Conservation (phyloP, 129 eudicot species). For the Pittosporum tobira region DNA sequence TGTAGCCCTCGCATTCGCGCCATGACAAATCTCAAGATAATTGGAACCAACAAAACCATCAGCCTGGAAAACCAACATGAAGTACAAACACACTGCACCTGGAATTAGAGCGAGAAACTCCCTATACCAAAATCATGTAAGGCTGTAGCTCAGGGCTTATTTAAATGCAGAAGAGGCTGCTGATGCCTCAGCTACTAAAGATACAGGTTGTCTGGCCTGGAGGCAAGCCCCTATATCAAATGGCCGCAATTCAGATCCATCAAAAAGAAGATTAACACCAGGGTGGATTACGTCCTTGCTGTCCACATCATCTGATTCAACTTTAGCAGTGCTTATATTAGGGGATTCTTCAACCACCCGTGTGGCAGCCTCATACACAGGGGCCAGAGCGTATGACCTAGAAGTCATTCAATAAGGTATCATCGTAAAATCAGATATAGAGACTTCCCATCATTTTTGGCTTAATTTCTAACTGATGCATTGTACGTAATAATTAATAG, state of each 20-base stretch:
- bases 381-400: constrained; percentile 85
- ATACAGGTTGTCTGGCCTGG: constrained; percentile 95
- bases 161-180: constrained; percentile 62
- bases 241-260: constrained; percentile 84
- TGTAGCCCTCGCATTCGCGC: no score
- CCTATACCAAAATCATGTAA: constrained; percentile 13
- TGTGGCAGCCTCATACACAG: constrained; percentile 69
- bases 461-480: not conserved
- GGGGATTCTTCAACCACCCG: constrained; percentile 61
- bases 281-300: constrained; percentile 78
- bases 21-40: no score
- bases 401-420: constrained; percentile 15
- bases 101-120: constrained; percentile 2
- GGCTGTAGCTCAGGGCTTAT: constrained; percentile 25
- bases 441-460: not conserved
- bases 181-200: constrained; percentile 84
- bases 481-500: not conserved
- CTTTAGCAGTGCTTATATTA: constrained; percentile 32
- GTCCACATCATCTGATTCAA: constrained; percentile 63
- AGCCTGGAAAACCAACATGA: not conserved
- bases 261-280: constrained; percentile 86
- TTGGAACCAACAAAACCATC: no score
- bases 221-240: constrained; percentile 95
- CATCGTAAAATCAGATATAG: not conserved
- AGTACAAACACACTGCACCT: not conserved